These are phyloP conservation scores for Candida labiduridarum DNA, from an alignment of 1,139 yeast species.

Conservation along the genomic window DNA sequence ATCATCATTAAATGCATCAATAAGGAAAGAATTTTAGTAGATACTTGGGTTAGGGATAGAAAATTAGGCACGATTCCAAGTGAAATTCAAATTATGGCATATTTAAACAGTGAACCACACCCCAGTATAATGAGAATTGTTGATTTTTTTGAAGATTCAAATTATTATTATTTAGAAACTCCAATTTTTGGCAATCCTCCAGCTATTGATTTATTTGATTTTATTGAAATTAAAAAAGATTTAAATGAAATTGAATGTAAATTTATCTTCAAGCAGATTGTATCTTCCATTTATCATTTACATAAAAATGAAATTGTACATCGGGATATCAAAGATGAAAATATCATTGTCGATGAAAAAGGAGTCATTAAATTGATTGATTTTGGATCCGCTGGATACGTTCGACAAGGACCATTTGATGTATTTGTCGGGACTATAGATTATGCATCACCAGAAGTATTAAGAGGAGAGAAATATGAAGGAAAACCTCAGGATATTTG, in stretches of 20 bases:
- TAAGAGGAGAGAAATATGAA: slow-evolving; percentile 82
- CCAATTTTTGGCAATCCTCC: slow-evolving; percentile 89
- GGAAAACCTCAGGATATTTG: slow-evolving; percentile 96
- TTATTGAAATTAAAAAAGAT: slow-evolving; percentile 79
- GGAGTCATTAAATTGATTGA: slow-evolving; percentile 85
- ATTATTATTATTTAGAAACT: slow-evolving; percentile 86
- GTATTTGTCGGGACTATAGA: slow-evolving; percentile 97
- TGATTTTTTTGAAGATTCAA: slow-evolving; percentile 90
- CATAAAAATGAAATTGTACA: slow-evolving; percentile 89
- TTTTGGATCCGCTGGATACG: slow-evolving; percentile 93
- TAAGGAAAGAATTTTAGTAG: slow-evolving; percentile 90
- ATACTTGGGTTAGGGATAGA: slow-evolving; percentile 95
- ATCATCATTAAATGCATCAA: slow-evolving; percentile 87
- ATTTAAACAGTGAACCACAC: slow-evolving; percentile 73
- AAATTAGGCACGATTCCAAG: slow-evolving; percentile 90
- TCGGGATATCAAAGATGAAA: slow-evolving; percentile 94
- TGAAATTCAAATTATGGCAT: slow-evolving; percentile 90
- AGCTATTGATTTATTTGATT: slow-evolving; percentile 88
- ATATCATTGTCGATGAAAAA: slow-evolving; percentile 79
- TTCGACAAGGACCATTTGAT: slow-evolving; percentile 90
- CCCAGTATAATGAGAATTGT: slow-evolving; percentile 82
- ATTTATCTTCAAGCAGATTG: slow-evolving; percentile 77
- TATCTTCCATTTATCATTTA: slow-evolving; percentile 74
- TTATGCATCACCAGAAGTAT: slow-evolving; percentile 95
- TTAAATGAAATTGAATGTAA: slow-evolving; percentile 79